Base-by-base conservation (phyloP, 345 rosid genomes). In the Gossypium australe region DNA sequence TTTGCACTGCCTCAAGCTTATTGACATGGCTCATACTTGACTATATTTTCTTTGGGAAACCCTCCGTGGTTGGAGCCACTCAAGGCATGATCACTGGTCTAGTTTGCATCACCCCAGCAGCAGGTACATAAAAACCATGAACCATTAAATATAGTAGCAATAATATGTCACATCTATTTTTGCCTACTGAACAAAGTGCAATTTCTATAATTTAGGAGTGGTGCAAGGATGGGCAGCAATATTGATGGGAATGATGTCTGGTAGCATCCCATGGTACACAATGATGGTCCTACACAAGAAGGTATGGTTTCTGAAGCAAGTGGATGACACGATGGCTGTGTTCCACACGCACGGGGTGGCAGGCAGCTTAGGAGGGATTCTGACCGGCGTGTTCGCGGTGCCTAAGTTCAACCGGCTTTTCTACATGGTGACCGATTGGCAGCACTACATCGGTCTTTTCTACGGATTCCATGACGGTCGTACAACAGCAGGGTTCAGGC, bases 141-240 rank as follows among this genome's bases (percentile, higher is more conserved):
- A 34, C 41, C 7, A 34, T 34, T 34, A 34, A 34, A 34, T 34
- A 34, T 5, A 34, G 41, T 34, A 34, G 41, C 7, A 34, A 34
- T 34, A 34, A 5, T 34, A 34, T 34, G 7, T 34, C 41, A 34
- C 41, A 34, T 34, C 41, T 5, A 6, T 5, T 34, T 34, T 34
- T 34, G 41, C 7, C 41, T 34, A 34, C 41, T 5, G 41, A 34
- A 5, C 41, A 5, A 4, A 34, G 41, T 34, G 41, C 41, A 34
- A 34, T 34, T 34, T 34, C 41, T 34, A 34, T 48, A 14, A 48
- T 34, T 25, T 34, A 82, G 90, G 93, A 67, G 89, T 89, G 7
- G 94, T 87, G 25, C 94, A 89, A 76, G 91, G 93, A 0, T 87
- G 89, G 93, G 89, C 89, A 2, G 90, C 93, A 24, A 84, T 87